Base-by-base conservation (phyloP, 176 grass and related monocot genomes). In the Dendrocalamus sinicus region DNA sequence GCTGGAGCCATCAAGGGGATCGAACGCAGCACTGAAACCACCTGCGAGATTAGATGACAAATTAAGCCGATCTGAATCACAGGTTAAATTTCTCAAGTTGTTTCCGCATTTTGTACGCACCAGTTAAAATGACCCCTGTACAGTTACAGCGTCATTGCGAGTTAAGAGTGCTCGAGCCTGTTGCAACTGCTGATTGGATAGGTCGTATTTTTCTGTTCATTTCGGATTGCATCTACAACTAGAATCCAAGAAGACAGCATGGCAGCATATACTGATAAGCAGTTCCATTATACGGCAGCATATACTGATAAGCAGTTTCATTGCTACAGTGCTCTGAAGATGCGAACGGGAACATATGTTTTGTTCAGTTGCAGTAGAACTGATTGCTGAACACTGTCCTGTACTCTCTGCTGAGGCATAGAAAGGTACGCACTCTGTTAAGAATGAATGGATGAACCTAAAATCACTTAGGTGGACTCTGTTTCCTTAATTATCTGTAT, bases 1-100 rank as follows among this genome's bases (percentile, higher is more conserved):
- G 82, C 97, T 99, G 55, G 97, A 99, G 1, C 94, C 97, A 11
- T 99, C 97, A 4, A 99, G 92, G 46, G 97, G 97, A 24, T 99
- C 97, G 69, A 99, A 99, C 12, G 94, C 97, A 8, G 94, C 97
- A 16, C 97, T 99, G 75, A 99, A 99, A 54, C 97, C 92, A 71
- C 97, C 97, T 99, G 86, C 44, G 9, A 47, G 23, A 67, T 15
- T 22, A 15, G 10, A 78, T 22, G 60, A 11, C 2, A 78, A 55
- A 35, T 19, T 30, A 19, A 69, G 59, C 17, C 50, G 1, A n/a
- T 79, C n/a, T 46, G n/a, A 74, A 80, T n/a, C 7, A 22, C 8
- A 22, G 5, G 24, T 55, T 9, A 13, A 55, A 41, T 19, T 80
- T 32, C 6, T 74, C 2, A 10, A 15, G 0, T 60, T 1, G 6